phyloP scores from a whole-genome alignment of 805 yeast species.

The Candida insectorum region DNA sequence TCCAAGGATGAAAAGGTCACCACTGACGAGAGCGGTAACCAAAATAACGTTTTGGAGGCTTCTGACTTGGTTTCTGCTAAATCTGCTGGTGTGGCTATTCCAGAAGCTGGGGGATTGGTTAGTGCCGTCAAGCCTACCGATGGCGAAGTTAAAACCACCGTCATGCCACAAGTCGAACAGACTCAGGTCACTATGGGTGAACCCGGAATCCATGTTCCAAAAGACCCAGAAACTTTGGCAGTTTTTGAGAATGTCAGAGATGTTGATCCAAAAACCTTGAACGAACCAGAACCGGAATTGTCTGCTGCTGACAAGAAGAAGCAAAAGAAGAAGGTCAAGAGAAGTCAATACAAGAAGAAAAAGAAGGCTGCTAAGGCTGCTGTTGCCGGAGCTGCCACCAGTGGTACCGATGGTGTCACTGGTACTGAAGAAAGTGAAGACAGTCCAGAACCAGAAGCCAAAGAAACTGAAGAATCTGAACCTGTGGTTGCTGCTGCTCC shows the following conservation, averaged over 20 bases:
- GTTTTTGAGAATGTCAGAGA: constrained; percentile 60
- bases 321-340: constrained; percentile 43
- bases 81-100: constrained; percentile 19
- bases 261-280: constrained; percentile 48
- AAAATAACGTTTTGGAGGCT: constrained; percentile 46
- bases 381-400: constrained; percentile 11
- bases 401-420: constrained; percentile 8
- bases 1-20: constrained; percentile 37
- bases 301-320: constrained; percentile 36
- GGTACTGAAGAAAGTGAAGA: constrained; percentile 15
- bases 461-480: constrained; percentile 3
- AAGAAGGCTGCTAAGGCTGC: constrained; percentile 27
- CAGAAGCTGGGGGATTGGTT: constrained; percentile 32
- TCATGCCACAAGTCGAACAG: constrained; percentile 31
- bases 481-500: constrained; percentile 7
- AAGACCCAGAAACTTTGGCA: constrained; percentile 57
- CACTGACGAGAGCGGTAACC: constrained; percentile 48
- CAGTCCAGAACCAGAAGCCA: constrained; percentile 20
- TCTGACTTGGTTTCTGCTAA: constrained; percentile 26
- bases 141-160: constrained; percentile 28
- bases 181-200: constrained; percentile 51
- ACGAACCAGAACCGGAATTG: constrained; percentile 28
- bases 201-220: constrained; percentile 71
- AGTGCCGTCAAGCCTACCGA: constrained; percentile 43
- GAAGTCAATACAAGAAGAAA: constrained; percentile 40